Evolutionary conservation across 805 yeast genomes (phyloP).

Genomic region (Metschnikowia shivogae): DNA sequence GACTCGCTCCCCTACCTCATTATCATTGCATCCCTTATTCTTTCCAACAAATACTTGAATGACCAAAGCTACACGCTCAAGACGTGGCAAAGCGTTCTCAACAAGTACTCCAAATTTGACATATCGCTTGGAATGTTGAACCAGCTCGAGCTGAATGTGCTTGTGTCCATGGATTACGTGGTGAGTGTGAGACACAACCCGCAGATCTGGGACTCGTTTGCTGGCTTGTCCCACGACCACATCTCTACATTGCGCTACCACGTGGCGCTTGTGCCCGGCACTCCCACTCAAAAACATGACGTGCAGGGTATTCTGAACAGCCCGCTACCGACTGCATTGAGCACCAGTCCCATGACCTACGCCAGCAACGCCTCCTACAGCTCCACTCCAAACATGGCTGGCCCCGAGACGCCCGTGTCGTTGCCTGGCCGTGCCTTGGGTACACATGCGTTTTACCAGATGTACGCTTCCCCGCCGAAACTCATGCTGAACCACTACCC

Average conservation of each 20-base stretch:
- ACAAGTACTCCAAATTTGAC: constrained; percentile 10
- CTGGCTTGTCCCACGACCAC: constrained; percentile 2
- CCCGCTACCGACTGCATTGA: constrained; percentile 10
- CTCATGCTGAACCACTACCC: neutral
- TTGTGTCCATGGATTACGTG: constrained; percentile 13
- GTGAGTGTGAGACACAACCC: constrained; percentile 10
- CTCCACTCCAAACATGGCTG: constrained; percentile 8
- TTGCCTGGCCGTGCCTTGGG: constrained; percentile 2
- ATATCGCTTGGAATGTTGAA: constrained; percentile 14
- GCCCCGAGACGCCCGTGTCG: constrained; percentile 11
- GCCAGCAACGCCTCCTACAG: constrained; percentile 5
- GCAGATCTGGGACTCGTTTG: constrained; percentile 11
- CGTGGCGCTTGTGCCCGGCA: constrained; percentile 1
- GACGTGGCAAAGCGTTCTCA: constrained; percentile 40
- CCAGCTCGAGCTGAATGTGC: constrained; percentile 18
- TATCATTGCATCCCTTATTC: constrained; percentile 15
- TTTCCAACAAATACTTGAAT: constrained; percentile 40
- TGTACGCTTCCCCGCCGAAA: constrained; percentile 9
- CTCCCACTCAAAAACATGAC: neutral
- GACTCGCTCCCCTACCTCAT: constrained; percentile 14
- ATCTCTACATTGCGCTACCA: constrained; percentile 6
- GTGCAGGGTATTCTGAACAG: neutral
- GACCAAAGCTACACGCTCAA: constrained; percentile 49
- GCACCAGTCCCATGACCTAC: constrained; percentile 11
- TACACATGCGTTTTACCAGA: constrained; percentile 3